Base-by-base conservation (phyloP, 768 basidiomycete genomes). In the Agaricus bisporus region DNA sequence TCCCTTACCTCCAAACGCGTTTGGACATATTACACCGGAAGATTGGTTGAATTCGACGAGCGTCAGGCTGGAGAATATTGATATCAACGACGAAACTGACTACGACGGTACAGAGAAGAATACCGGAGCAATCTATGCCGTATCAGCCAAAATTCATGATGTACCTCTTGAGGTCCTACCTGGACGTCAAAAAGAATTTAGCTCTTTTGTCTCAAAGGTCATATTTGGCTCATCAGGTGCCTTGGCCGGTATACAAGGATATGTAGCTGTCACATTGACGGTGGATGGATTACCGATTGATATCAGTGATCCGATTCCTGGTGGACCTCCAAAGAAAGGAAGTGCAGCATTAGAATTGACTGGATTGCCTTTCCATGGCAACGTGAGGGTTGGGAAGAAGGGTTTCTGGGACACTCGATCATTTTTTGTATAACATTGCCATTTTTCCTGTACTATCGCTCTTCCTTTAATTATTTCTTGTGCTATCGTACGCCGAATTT, bases 151-250 rank as follows among this genome's bases (percentile, higher is more conserved):
- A 58, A 77, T 92, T 44, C 73, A 77, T 2, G 86, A 91, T 59
- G 83, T 89, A 10, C 88, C 90, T 11, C 68, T 93, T 28, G 70
- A 89, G 53, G 86, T 92, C 9, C 70, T 93, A 0, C 88, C 89
- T 0, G 88, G 90, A 5, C 77, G 91, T 41, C 78, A 90, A 65
- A 81, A 76, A 56, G 79, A 86, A 61, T 91, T 93, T 58, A 82
- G 85, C 56, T 73, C 75, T 50, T 93, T 93, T 56, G 80, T 92
- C 14, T 69, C 76, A 58, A 92, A 93, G 82, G 79, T 89, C n/a
- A 75, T 90, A 5, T 90, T 88, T 59, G 77, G 80, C 17, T 59
- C 75, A 1, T 68, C 75, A 17, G 86, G 87, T 1, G 88, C 88
- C 0, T 59, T 80, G 1, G 88, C 88, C 5, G 88, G 88, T 5